Evolutionary conservation across 2,329 filamentous ascomycete species (phyloP).

Genomic region (Emmonsiellopsis sp.): DNA sequence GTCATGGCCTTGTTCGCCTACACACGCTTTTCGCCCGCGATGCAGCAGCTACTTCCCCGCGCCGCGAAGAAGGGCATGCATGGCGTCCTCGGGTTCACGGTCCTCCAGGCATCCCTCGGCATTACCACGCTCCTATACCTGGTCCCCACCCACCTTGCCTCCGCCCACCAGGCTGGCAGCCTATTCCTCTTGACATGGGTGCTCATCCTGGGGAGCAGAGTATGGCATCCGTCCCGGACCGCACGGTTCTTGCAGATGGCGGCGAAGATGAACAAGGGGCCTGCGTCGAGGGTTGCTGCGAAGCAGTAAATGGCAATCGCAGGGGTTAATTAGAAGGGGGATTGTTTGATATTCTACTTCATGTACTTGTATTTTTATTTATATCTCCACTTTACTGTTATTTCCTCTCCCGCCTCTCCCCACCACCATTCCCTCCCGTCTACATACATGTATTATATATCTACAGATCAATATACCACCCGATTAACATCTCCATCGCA

Average conservation of each 20-base stretch:
- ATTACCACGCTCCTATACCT: constrained; percentile 90
- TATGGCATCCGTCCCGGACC: constrained; percentile 63
- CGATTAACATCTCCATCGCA: background rate
- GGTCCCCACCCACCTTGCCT: constrained; percentile 79
- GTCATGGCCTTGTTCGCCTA: constrained; percentile 76
- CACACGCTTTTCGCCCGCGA: constrained; percentile 55
- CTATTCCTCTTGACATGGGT: constrained; percentile 76
- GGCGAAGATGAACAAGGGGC: constrained; percentile 24
- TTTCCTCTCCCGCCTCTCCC: background rate
- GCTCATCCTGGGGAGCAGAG: constrained; percentile 66
- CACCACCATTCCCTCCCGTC: background rate
- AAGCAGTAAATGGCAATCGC: background rate
- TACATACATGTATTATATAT: constrained; percentile 8
- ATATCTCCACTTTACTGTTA: constrained; percentile 12
- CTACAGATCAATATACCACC: background rate
- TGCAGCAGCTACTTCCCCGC: constrained; percentile 50
- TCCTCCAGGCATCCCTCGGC: constrained; percentile 73
- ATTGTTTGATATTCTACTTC: background rate
- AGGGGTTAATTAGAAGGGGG: too few species aligned
- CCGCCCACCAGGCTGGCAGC: constrained; percentile 85
- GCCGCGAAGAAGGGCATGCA: constrained; percentile 60
- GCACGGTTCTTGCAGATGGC: constrained; percentile 47
- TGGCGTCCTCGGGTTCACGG: constrained; percentile 75
- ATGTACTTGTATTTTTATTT: constrained; percentile 16
- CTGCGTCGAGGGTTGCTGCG: background rate